A percentile compares a stretch with the other conserved stretches of the same genome.
Evolutionary conservation across 164 flowering plant genomes (phyloP).

Genomic region (Nymphaea colorata): DNA sequence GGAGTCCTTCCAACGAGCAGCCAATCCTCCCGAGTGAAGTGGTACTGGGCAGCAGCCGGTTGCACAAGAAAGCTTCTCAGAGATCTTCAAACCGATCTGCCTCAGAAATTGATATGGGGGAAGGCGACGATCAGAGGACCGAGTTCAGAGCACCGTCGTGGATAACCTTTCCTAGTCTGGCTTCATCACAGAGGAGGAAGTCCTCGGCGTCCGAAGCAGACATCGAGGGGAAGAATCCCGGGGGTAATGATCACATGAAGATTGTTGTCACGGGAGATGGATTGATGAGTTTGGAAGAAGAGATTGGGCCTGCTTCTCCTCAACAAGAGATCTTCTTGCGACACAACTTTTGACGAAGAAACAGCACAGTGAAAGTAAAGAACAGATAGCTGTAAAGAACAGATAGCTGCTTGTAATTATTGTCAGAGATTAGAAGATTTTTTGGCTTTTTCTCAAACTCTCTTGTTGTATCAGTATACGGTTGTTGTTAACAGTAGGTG

Average conservation of each 20-base stretch:
- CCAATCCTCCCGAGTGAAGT: constrained; percentile 92
- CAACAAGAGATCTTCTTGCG: constrained; percentile 71
- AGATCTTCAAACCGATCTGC: constrained; percentile 55
- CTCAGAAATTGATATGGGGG: constrained; percentile 47
- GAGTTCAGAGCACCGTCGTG: constrained; percentile 95
- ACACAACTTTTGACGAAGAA: constrained; percentile 51
- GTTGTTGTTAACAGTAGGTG: too few species aligned
- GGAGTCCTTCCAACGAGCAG: constrained; percentile 72
- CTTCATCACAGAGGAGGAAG: constrained; percentile 90
- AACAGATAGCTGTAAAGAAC: neutral
- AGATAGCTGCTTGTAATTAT: neutral
- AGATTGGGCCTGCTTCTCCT: constrained; percentile 93
- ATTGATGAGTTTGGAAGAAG: constrained; percentile 61
- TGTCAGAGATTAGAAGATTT: neutral
- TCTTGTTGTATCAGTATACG: neutral
- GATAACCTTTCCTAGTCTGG: constrained; percentile 93
- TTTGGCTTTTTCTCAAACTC: neutral
- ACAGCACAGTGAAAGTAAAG: neutral
- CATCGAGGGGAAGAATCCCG: neutral
- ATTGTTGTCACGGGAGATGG: constrained; percentile 21
- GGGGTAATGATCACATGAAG: neutral
- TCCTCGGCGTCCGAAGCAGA: constrained; percentile 7
- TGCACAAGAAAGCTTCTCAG: constrained; percentile 85
- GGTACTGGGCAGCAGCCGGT: constrained; percentile 68
- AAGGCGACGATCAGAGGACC: constrained; percentile 58